These are phyloP conservation scores for Paratinospora sagittata DNA, from an alignment of 164 flowering plant genomes.

Conservation along the genomic window DNA sequence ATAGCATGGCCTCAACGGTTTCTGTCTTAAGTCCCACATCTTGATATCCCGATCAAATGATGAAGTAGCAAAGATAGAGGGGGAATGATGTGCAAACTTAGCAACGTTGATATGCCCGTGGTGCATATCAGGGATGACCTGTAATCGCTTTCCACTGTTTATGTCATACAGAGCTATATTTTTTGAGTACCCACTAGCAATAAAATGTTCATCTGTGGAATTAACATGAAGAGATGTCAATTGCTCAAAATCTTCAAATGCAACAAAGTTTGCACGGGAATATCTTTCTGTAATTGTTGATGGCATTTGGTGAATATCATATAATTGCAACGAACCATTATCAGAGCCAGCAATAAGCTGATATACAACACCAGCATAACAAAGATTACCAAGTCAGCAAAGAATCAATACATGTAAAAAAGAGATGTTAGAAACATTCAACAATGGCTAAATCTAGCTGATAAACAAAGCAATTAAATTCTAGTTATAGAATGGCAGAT, in stretches of 20 bases:
- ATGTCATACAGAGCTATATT: constrained; percentile 82
- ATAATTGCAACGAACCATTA: constrained; percentile 68
- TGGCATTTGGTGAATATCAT: constrained; percentile 42
- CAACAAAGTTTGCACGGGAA: constrained; percentile 25
- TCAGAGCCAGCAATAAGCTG: constrained; percentile 95
- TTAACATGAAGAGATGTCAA: constrained; percentile 91
- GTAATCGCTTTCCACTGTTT: constrained; percentile 53
- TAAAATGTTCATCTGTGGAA: constrained; percentile 70
- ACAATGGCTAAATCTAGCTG: not conserved
- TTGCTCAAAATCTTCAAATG: constrained; percentile 76
- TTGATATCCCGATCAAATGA: constrained; percentile 87
- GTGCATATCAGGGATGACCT: constrained; percentile 67
- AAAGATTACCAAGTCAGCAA: constrained; percentile 11
- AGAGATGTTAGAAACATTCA: not conserved
- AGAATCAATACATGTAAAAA: not conserved
- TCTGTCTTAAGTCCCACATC: constrained; percentile 89
- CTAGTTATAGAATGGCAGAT: not conserved
- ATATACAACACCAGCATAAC: constrained; percentile 6
- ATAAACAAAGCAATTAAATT: not conserved
- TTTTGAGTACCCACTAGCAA: constrained; percentile 81
- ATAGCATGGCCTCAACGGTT: constrained; percentile 55
- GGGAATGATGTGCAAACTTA: constrained; percentile 82
- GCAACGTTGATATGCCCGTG: constrained; percentile 81
- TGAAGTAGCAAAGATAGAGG: constrained; percentile 75
- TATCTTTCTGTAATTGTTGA: constrained; percentile 23